Base-by-base conservation (phyloP, 495 filamentous ascomycete species). In the Ramalina intermedia region DNA sequence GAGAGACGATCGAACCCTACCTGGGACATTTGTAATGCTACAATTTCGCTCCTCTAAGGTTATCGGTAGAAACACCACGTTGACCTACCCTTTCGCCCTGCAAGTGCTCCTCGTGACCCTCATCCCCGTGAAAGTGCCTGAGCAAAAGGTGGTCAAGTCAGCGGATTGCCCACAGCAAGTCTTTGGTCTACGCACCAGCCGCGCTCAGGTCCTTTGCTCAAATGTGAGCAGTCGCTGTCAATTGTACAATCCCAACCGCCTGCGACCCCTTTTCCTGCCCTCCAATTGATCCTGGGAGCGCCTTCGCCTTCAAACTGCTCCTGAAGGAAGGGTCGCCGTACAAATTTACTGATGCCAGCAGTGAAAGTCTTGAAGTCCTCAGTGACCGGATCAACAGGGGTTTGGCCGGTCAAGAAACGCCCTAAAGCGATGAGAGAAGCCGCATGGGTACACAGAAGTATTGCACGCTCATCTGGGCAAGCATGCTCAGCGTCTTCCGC, bases 321-420 rank as follows among this genome's bases (percentile, higher is more conserved):
- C 45, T 41, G 45, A 37, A 12, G 14, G 24, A 17, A 13, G n/a
- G 36, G 39, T 29, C 60, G 61, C 13, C 75, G 56, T 17, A 57
- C 58, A 63, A 82, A 85, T 20, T 70, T 80, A 50, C 75, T 85
- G 53, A 98, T 52, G 1, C 82, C 80, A 57, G 85, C 87, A 14
- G 91, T 96, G 56, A 81, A 94, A n/a, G 86, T 81, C 47, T 69
- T 69, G 57, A 96, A 95, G 62, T 96, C 91, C 49, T 87, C 80
- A 51, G 70, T 72, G 6, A 69, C 72, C 36, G 70, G 58, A 62
- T 83, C 78, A 8, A 74, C 71, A 0, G 87, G 87, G 79, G 87
- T 82, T 3, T 58, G 48, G 0, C 84, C 85, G 13, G 87, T 94
- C 54, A 98, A 66, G 5, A 72, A 76, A 12, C 91, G 73, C 2